Evolutionary conservation across 2,329 filamentous ascomycete species (phyloP), one percentile per base, ranked within the genome.

Genomic region (Neophaeococcomyces mojaviensis): DNA sequence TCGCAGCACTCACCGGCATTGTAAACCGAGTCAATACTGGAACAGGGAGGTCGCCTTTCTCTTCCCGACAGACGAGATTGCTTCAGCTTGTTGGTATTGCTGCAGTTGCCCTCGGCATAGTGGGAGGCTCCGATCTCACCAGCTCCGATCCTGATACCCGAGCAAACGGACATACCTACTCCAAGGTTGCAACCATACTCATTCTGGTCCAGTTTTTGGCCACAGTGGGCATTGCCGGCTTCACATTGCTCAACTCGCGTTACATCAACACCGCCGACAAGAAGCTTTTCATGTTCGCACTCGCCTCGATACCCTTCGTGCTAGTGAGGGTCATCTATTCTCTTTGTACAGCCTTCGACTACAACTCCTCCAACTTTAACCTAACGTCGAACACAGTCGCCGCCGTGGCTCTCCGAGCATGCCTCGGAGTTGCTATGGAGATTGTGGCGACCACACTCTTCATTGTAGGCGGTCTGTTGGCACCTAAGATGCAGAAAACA

Each of bases 341-440:
- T 0, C 55, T 64, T n/a, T 48, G 74, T 32, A 59, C 62, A 4
- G 64, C 64, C 15, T 77, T 74, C 57, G 51, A 63, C 18, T 49
- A 61, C 22, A 61, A 68, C 40, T 55, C 60, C 3, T 55, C 39
- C 19, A 50, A 54, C 18, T 78, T 78, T 60, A 73, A 63, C 49
- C 54, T 64, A 18, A 52, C 69, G 19, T 62, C 55, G 22, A 20
- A 39, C 15, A 45, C 49, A n/a, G 32, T 49, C 24, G 68, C 70
- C 12, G 64, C 62, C 32, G 49, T 62, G 22, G 65, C 64, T 1
- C 61, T 74, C 18, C 49, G 66, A 13, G 57, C 76, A 6, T 66
- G 68, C 33, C 70, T 77, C 66, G 63, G 68, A 4, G 61, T 76
- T 5, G 48, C 77, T 19, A 70, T 73, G 62, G 75, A 79, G 59